A percentile compares a stretch with the other conserved stretches of the same genome.
These are phyloP conservation scores for Sporobolomyces roseus DNA, from an alignment of 768 basidiomycete genomes.

Conservation along the genomic window DNA sequence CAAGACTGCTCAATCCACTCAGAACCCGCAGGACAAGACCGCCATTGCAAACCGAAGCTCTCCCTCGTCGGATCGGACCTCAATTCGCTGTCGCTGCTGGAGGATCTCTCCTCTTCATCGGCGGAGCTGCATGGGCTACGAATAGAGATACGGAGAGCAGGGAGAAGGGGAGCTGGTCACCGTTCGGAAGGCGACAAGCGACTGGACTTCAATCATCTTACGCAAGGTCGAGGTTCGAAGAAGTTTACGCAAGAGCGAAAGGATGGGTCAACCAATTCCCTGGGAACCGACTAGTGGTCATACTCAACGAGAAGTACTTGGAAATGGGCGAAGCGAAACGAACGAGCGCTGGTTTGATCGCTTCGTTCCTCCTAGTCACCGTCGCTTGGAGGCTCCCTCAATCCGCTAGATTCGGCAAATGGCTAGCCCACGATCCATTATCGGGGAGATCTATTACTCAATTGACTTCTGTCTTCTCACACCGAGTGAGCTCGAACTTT, in stretches of 20 bases:
- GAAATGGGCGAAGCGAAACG: slow-evolving; percentile 33
- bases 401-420: background rate
- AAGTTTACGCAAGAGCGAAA: background rate
- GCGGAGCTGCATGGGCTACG: slow-evolving; percentile 21
- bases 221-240: slow-evolving; percentile 16
- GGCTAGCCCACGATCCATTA: slow-evolving; percentile 27
- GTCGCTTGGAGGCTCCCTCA: slow-evolving; percentile 21
- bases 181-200: background rate
- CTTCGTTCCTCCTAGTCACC: slow-evolving; percentile 19
- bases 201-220: slow-evolving; percentile 12
- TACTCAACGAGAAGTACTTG: slow-evolving; percentile 36
- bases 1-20: background rate
- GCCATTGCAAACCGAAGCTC: background rate
- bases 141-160: slow-evolving; percentile 22
- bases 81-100: slow-evolving; percentile 23
- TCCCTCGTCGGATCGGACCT: background rate
- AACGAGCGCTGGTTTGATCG: slow-evolving; percentile 28
- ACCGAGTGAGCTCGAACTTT: slow-evolving; percentile 24
- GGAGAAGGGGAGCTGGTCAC: background rate
- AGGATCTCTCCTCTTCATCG: background rate
- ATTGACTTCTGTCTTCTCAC: slow-evolving; percentile 37
- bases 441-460: slow-evolving; percentile 20
- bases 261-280: background rate
- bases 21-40: background rate
- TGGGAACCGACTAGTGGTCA: slow-evolving; percentile 21